phyloP scores from a whole-genome alignment of 306 rosid genomes.

The Gynostemma pentaphyllum region DNA sequence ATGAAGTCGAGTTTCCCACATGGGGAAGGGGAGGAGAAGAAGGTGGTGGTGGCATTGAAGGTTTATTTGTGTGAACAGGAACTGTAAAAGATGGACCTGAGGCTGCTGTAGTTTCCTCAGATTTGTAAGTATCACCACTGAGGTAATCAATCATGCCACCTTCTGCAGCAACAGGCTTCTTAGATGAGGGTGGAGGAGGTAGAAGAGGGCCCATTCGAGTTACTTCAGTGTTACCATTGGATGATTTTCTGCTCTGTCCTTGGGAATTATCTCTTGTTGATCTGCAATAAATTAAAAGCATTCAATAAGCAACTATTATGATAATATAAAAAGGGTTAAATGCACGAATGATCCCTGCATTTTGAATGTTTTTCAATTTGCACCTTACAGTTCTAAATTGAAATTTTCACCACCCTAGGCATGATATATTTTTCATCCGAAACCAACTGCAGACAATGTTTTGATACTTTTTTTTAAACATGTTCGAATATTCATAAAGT shows the following conservation, averaged over 20 bases:
- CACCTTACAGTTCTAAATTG: too few species aligned
- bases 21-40: constrained; percentile 33
- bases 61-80: constrained; percentile 29
- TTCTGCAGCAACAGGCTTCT: constrained; percentile 44
- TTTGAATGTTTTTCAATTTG: too few species aligned
- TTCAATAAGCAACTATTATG: background rate
- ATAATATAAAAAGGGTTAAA: background rate
- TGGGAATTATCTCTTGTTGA: constrained; percentile 45
- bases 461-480: too few species aligned
- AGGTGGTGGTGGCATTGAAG: constrained; percentile 20
- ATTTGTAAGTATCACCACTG: constrained; percentile 77
- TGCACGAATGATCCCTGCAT: too few species aligned
- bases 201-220: constrained; percentile 29
- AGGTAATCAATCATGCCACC: constrained; percentile 55
- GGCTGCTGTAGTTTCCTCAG: constrained; percentile 29
- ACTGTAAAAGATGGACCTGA: constrained; percentile 25
- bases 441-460: too few species aligned
- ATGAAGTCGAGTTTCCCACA: constrained; percentile 23
- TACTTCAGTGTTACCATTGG: constrained; percentile 32
- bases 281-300: constrained; percentile 31
- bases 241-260: constrained; percentile 39
- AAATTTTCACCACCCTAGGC: too few species aligned
- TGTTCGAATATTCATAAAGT: too few species aligned
- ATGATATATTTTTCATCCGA: too few species aligned
- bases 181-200: constrained; percentile 67